Base-by-base conservation (phyloP, 441 rosid species). In the Populus hybrid region DNA sequence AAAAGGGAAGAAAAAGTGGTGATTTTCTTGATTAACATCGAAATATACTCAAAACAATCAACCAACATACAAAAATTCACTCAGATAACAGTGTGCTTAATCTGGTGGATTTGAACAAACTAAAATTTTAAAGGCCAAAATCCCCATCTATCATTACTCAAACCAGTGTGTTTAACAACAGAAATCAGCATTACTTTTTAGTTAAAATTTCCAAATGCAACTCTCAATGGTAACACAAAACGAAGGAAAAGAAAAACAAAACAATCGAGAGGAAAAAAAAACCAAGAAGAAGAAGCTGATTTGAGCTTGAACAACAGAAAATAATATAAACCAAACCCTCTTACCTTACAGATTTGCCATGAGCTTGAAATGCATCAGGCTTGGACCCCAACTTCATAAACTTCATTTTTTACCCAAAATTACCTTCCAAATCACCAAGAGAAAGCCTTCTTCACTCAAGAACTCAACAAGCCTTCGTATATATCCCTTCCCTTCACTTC, bases 381-480 rank as follows among this genome's bases (percentile, higher is more conserved):
- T 92, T 95, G 66, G 92, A 92, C 50, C 99, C 99, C 82, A 95
- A 80, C 91, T 95, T 95, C 99, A 95, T 94, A 80, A 89, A 91
- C 98, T 94, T 95, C 99, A 95, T 95, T 66, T 83, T 85, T 18
- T 24, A 56, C 35, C 77, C 80, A 50, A 80, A 86, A 79, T 69
- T 73, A 74, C 45, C 78, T 85, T 78, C 20, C 3, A 53, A 76
- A 42, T 14, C 40, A 45, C 68, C 0, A 24, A 72, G 78, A 59
- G 53, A 31, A n/a, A 71, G 72, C 79, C 56, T 80, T 75, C 83
- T 80, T 73, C 12, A 20, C 10, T 56, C 70, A 64, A 33, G 69
- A 81, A 74, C 71, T 74, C 75, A 75, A 69, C 75, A 77, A 56
- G 21, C 72, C 74, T 56, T 81, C 72, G 74, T 68, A 63, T 59